Conservation (phyloP, 1,284 basidiomycete genomes). For the Testicularia cyperi region DNA sequence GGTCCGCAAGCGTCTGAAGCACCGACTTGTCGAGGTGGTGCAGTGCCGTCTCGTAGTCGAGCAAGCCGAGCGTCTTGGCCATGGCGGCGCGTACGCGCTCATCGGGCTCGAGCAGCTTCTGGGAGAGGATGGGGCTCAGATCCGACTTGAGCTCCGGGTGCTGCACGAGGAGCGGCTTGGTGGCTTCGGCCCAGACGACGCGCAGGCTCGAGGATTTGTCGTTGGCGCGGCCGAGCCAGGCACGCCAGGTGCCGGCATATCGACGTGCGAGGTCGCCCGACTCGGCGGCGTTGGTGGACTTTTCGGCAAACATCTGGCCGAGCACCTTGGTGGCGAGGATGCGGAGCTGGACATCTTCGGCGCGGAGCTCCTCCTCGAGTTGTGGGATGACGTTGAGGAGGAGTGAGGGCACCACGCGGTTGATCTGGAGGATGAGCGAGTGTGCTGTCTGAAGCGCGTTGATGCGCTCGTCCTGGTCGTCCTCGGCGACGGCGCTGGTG, state of each 20-base stretch:
- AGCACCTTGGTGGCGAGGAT: conserved; percentile 78
- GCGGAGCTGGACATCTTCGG: conserved; percentile 74
- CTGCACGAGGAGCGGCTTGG: conserved; percentile 63
- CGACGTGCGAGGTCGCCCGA: conserved; percentile 70
- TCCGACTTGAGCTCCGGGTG: conserved; percentile 71
- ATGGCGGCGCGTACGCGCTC: conserved; percentile 84
- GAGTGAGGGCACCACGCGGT: conserved; percentile 76
- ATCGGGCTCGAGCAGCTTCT: conserved; percentile 71
- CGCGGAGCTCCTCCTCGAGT: conserved; percentile 83
- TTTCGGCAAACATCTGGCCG: conserved; percentile 79
- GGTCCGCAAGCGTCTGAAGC: conserved; percentile 70
- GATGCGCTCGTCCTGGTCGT: conserved; percentile 43
- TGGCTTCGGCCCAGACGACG: conserved; percentile 75
- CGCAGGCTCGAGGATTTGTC: conserved; percentile 77
- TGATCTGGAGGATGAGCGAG: conserved; percentile 79
- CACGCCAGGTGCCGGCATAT: conserved; percentile 80
- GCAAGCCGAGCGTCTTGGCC: conserved; percentile 75
- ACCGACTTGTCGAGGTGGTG: conserved; percentile 75
- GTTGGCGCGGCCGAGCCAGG: conserved; percentile 77
- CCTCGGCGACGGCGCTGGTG: conserved; percentile 61
- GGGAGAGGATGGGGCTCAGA: conserved; percentile 29
- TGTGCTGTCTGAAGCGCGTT: conserved; percentile 70
- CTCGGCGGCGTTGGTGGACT: conserved; percentile 22
- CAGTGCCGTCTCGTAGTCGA: conserved; percentile 86
- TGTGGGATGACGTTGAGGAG: conserved; percentile 88